phyloP scores from a whole-genome alignment of 2,329 filamentous ascomycete genomes.

The Calonectria pteridis region DNA sequence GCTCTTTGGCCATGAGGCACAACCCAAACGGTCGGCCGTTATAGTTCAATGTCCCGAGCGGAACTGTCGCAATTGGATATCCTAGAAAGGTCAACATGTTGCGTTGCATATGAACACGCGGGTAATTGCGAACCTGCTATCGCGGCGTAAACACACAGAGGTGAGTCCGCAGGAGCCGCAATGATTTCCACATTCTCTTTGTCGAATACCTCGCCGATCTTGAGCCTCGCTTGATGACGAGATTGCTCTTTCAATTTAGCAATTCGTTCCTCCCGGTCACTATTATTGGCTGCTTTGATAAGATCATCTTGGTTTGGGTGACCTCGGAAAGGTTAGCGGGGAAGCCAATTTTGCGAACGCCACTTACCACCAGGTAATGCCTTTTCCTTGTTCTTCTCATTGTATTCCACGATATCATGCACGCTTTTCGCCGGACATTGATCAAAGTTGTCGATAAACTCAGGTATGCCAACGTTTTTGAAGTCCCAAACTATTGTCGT shows the following conservation, averaged over 20 bases:
- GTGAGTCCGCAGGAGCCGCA: constrained; percentile 4
- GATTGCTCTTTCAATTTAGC: background rate
- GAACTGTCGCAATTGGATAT: constrained; percentile 14
- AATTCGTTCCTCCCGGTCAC: background rate
- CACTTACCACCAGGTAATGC: background rate
- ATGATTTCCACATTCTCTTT: background rate
- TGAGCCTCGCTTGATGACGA: background rate
- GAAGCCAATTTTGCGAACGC: background rate
- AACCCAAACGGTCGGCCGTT: constrained; percentile 9
- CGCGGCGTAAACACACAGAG: constrained; percentile 6
- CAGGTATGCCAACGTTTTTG: constrained; percentile 4
- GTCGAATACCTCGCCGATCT: background rate
- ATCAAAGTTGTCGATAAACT: background rate
- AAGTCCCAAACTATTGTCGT: constrained; percentile 8
- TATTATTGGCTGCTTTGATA: background rate
- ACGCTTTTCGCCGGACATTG: background rate
- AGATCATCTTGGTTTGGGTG: constrained; percentile 6
- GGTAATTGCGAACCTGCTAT: background rate
- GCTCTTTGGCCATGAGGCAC: background rate
- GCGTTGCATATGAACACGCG: background rate
- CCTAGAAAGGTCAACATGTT: background rate
- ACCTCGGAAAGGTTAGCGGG: background rate
- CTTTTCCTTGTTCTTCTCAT: background rate
- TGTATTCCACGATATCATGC: background rate
- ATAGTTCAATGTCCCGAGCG: background rate